Evolutionary conservation across 768 basidiomycete genomes (phyloP), one percentile per base, ranked within the genome.

Genomic region (Guyanaporus albipodus): DNA sequence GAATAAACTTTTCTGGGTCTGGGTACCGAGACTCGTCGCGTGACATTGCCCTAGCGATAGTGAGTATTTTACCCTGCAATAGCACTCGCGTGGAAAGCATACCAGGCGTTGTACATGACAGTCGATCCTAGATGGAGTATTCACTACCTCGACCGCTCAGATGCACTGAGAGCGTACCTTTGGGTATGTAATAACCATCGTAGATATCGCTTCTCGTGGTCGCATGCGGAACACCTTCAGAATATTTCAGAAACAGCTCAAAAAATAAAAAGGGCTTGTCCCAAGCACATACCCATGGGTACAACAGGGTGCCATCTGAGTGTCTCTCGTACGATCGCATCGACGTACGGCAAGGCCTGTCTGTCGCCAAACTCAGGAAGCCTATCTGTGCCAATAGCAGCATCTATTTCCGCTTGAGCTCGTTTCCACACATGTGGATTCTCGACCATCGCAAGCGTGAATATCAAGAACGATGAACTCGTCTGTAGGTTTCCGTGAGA

Each of bases 101-200:
- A 58, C 57, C 57, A 58, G 18, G 34, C 4, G 4, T 58, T 58
- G 24, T n/a, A 45, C 32, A 58, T 39, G 34, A 55, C 24, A 11
- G 41, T 47, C 4, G 56, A n/a, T n/a, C n/a, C n/a, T n/a, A n/a
- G n/a, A n/a, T n/a, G n/a, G n/a, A n/a, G n/a, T n/a, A n/a, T n/a
- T n/a, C n/a, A n/a, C n/a, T n/a, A n/a, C n/a, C n/a, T n/a, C n/a
- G n/a, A n/a, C n/a, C n/a, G 58, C 29, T 29, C 0, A 4, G 39
- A 40, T 22, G 24, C 12, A 23, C 14, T 10, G 22, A 1, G 4
- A 4, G 32, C 14, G 35, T 41, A 49, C 79, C 80, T 49, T 70
- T 69, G 1, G 80, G 79, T 36, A 82, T 82, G 11, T 75, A 60
- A 47, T 76, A 75, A 18, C 71, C 69, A 18, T 66, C 57, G 52